Base-by-base conservation (phyloP, 2,329 filamentous ascomycete species). In the Stagonosporopsis cucurbitacearum region DNA sequence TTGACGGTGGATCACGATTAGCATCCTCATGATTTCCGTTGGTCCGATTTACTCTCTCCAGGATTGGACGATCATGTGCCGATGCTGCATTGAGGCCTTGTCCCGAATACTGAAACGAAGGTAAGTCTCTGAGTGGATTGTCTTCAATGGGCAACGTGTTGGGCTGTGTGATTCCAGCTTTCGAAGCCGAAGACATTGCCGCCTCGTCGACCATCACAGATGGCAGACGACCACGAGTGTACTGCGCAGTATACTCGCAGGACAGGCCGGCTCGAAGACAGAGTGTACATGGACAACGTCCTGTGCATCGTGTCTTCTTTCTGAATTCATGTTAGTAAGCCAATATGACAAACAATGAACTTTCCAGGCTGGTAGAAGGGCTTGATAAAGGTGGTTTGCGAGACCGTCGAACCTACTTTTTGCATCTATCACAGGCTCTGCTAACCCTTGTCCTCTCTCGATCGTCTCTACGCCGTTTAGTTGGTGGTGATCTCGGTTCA, bases 241-340 rank as follows among this genome's bases (percentile, higher is more conserved):
- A 84, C 0, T 76, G 74, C 19, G 81, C 80, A 22, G 79, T 78
- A 60, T 81, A 84, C 17, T 80, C 79, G 67, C 82, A 84, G 12
- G 68, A 64, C 6, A 74, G 57, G 11, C 68, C 70, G 11, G 68
- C 59, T 50, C 66, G 61, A 28, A 72, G 54, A 56, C 73, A 76
- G 15, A 73, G 54, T 4, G 67, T 55, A 54, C 73, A 76, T 19
- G 73, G 73, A 41, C 72, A 76, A 46, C 67, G 66, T 7, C 73
- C 73, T 32, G 69, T 69, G 53, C 73, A 76, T 63, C 73, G 59
- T 20, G 70, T 74, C 57, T 76, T 76, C 57, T 75, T 75, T 47
- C 73, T 76, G 48, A 43, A 13, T 8, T 7, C 23, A 23, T 39
- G 42, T 70, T 57, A 70, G 57, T 12, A 46, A 26, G 1, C 11